These are phyloP conservation scores for Aspergillus bridgeri DNA, from an alignment of 495 filamentous ascomycete genomes.

Conservation along the genomic window DNA sequence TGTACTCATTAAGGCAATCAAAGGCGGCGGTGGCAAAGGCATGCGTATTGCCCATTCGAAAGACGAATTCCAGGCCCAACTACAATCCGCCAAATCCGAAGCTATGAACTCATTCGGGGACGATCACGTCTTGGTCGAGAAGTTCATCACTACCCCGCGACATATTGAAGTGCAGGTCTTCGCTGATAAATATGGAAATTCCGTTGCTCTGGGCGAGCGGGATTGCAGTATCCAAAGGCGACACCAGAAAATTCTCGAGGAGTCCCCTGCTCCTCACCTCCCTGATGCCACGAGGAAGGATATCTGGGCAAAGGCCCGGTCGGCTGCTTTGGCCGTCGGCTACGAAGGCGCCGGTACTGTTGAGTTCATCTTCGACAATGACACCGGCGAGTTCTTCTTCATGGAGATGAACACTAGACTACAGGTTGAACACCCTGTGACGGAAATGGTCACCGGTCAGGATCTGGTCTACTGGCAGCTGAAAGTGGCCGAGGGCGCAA, in stretches of 20 bases:
- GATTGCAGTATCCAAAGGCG: slow-evolving; percentile 85
- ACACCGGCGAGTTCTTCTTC: slow-evolving; percentile 91
- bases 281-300: slow-evolving; percentile 76
- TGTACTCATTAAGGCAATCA: slow-evolving; percentile 94
- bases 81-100: slow-evolving; percentile 86
- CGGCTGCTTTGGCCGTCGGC: slow-evolving; percentile 84
- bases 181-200: slow-evolving; percentile 84
- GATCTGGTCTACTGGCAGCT: slow-evolving; percentile 98
- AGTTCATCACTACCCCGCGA: slow-evolving; percentile 89
- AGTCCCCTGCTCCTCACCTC: slow-evolving; percentile 88
- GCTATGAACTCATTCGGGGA: slow-evolving; percentile 90
- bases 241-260: slow-evolving; percentile 97
- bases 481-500: slow-evolving; percentile 81
- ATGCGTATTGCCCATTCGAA: slow-evolving; percentile 86
- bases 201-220: slow-evolving; percentile 77
- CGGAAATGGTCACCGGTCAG: slow-evolving; percentile 92
- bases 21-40: slow-evolving; percentile 96
- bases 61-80: slow-evolving; percentile 73
- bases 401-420: slow-evolving; percentile 99
- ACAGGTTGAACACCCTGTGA: slow-evolving; percentile 97
- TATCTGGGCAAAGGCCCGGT: slow-evolving; percentile 88
- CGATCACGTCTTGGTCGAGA: slow-evolving; percentile 94
- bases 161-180: slow-evolving; percentile 99
- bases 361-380: slow-evolving; percentile 98
- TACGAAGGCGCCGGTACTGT: slow-evolving; percentile 97